A percentile compares a stretch with the other conserved stretches of the same genome.
Conservation (phyloP, 1,139 yeast genomes). For the Pichia sp. region DNA sequence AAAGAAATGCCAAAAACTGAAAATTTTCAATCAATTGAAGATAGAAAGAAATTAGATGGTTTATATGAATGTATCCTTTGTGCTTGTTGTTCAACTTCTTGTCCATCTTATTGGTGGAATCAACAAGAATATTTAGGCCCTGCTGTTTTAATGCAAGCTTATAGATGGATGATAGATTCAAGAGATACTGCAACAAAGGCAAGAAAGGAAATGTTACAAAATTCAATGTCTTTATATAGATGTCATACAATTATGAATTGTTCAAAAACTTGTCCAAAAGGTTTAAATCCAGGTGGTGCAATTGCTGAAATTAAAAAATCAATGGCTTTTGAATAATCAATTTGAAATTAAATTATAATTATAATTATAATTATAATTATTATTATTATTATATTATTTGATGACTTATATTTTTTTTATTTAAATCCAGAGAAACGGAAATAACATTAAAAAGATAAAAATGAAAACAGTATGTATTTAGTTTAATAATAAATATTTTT, state of each 20-base stretch:
- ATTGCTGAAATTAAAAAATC: slow-evolving; percentile 96
- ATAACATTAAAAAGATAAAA: too few species aligned
- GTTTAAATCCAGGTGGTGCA: slow-evolving; percentile 96
- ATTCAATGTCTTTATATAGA: slow-evolving; percentile 96
- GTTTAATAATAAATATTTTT: too few species aligned
- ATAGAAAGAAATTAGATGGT: slow-evolving; percentile 95
- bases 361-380: too few species aligned
- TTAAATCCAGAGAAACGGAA: too few species aligned
- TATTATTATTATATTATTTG: too few species aligned
- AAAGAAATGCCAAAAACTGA: slow-evolving; percentile 89
- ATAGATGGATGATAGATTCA: slow-evolving; percentile 96
- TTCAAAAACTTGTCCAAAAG: slow-evolving; percentile 97
- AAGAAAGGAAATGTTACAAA: slow-evolving; percentile 88
- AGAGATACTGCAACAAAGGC: slow-evolving; percentile 82
- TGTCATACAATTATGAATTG: slow-evolving; percentile 99
- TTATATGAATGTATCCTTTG: slow-evolving; percentile 95
- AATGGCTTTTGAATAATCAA: slow-evolving; percentile 64
- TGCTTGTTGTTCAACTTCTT: slow-evolving; percentile 98
- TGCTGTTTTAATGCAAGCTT: slow-evolving; percentile 97
- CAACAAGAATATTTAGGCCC: slow-evolving; percentile 98
- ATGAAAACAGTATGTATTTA: too few species aligned
- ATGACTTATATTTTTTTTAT: too few species aligned
- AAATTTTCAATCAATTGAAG: slow-evolving; percentile 83
- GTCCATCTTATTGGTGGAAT: slow-evolving; percentile 99
- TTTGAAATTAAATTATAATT: too few species aligned